phyloP scores from a whole-genome alignment of 2,329 filamentous ascomycete species.

The Penicillium hesseltinei region DNA sequence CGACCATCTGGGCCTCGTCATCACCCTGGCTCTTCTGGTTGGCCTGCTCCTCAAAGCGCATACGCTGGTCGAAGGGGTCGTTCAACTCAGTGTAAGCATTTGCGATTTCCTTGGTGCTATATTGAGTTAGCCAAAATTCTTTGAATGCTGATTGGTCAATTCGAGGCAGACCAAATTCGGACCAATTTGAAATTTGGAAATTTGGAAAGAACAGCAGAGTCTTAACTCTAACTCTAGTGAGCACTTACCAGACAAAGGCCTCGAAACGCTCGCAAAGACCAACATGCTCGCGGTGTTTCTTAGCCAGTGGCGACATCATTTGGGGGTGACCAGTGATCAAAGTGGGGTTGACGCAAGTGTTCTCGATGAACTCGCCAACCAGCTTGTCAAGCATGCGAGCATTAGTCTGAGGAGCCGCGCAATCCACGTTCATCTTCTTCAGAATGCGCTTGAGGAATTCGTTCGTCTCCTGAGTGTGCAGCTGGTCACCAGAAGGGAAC shows the following conservation, averaged over 20 bases:
- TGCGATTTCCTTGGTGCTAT: slow-evolving; percentile 69
- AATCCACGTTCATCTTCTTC: slow-evolving; percentile 88
- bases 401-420: slow-evolving; percentile 86
- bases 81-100: slow-evolving; percentile 99
- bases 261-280: slow-evolving; percentile 97
- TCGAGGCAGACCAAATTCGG: background rate
- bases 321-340: slow-evolving; percentile 82
- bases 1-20: slow-evolving; percentile 91
- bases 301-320: slow-evolving; percentile 94
- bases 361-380: slow-evolving; percentile 90
- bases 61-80: slow-evolving; percentile 89
- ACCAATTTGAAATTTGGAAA: background rate
- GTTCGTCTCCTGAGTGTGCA: slow-evolving; percentile 84
- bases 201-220: too few species aligned
- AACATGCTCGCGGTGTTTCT: slow-evolving; percentile 74
- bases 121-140: background rate
- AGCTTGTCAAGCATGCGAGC: slow-evolving; percentile 95
- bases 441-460: slow-evolving; percentile 81
- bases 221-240: background rate
- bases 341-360: slow-evolving; percentile 88
- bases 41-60: slow-evolving; percentile 92
- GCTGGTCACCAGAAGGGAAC: slow-evolving; percentile 83
- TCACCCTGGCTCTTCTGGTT: slow-evolving; percentile 95
- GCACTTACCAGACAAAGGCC: slow-evolving; percentile 69
- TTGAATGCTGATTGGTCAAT: background rate